Evolutionary conservation across 306 rosid genomes (phyloP).

Genomic region (Adenanthera pavonina): DNA sequence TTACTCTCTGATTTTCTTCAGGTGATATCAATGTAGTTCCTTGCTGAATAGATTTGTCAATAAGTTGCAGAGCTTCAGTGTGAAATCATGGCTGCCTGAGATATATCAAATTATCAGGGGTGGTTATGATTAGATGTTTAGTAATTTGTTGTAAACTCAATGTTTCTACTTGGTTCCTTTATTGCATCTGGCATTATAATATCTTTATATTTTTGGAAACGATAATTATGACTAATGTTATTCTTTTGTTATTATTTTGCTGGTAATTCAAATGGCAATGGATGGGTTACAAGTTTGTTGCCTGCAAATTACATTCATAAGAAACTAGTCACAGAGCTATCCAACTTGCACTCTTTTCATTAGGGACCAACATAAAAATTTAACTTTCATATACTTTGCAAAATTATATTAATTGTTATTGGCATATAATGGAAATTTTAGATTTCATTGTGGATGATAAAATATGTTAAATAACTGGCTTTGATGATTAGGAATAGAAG

Average conservation of each 20-base stretch:
- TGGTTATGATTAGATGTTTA: neutral
- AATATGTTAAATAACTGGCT: neutral
- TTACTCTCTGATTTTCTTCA: no score
- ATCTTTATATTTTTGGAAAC: neutral
- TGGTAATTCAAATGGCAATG: neutral
- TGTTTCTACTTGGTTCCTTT: slow-evolving; percentile 1
- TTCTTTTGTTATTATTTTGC: neutral
- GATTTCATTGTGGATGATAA: neutral
- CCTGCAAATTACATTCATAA: neutral
- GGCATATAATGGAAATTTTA: neutral
- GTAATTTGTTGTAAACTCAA: neutral
- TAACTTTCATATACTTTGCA: neutral
- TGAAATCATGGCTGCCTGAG: slow-evolving; percentile 6
- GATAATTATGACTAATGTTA: neutral
- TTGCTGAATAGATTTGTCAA: slow-evolving; percentile 11
- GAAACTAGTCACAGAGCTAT: neutral
- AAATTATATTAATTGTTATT: neutral
- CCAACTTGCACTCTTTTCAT: neutral
- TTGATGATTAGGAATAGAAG: slow-evolving; percentile 11
- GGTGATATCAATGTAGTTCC: slow-evolving; percentile 11
- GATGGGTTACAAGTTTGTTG: neutral
- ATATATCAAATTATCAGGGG: slow-evolving; percentile 14
- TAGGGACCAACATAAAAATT: neutral
- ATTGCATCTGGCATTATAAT: neutral
- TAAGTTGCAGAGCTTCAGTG: neutral